Conservation (phyloP, 495 filamentous ascomycete genomes). For the Entonaema liquescens region DNA sequence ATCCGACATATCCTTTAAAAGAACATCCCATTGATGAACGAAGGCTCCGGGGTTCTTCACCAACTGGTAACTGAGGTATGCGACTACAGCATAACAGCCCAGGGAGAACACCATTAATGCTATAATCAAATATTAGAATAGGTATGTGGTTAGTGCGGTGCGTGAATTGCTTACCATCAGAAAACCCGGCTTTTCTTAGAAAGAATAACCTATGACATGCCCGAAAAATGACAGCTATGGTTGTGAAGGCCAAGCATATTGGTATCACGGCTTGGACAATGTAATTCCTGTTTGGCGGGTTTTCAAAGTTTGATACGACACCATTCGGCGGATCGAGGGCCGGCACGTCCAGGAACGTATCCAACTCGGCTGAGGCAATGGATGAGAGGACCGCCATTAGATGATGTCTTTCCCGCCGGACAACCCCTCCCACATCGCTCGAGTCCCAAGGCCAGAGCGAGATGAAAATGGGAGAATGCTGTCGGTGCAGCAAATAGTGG, state of each 20-base stretch:
- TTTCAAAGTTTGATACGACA: constrained; percentile 39
- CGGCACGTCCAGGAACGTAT: constrained; percentile 35
- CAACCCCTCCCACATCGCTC: constrained; percentile 15
- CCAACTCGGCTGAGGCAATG: constrained; percentile 21
- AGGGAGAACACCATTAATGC: constrained; percentile 35
- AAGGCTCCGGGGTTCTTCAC: constrained; percentile 39
- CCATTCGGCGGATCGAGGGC: constrained; percentile 40
- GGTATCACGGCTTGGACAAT: constrained; percentile 32
- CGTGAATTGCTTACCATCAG: constrained; percentile 26
- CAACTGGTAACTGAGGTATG: constrained; percentile 32
- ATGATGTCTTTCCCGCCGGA: constrained; percentile 5
- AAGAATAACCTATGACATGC: constrained; percentile 33
- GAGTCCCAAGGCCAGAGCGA: constrained; percentile 7
- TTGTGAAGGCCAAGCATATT: constrained; percentile 24
- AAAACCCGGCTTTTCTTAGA: constrained; percentile 26
- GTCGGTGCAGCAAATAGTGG: constrained; percentile 11
- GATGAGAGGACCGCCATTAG: constrained; percentile 27
- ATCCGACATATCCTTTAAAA: constrained; percentile 21
- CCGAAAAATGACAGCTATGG: constrained; percentile 32
- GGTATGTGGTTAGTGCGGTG: not conserved
- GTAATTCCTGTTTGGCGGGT: constrained; percentile 42
- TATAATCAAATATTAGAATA: constrained; percentile 9
- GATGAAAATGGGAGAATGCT: constrained; percentile 13
- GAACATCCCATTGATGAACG: constrained; percentile 47
- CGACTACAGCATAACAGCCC: constrained; percentile 28